Evolutionary conservation across 495 filamentous ascomycete genomes (phyloP), one percentile per base, ranked within the genome.

Genomic region (Aspergillus mulundensis): DNA sequence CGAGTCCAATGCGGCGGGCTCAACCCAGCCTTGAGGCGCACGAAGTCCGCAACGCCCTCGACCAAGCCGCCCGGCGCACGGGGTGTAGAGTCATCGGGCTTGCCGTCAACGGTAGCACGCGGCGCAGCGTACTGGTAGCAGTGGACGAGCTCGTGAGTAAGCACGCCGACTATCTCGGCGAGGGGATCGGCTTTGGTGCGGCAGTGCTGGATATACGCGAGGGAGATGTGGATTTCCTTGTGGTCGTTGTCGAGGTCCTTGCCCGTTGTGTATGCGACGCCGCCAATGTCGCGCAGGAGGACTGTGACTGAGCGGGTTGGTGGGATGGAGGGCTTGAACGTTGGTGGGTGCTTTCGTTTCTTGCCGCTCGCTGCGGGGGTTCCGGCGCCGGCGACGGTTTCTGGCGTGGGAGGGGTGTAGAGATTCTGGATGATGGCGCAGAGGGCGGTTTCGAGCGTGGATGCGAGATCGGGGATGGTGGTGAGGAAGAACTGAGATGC

Each of bases 11-110:
- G 91, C 40, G 90, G 88, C 18, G 94, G 90, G 38, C 73, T 79
- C 40, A 95, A 69, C 1, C 83, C 82, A 50, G 85, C 83, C 56
- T 81, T 84, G 47, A 98, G 70, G 7, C 94, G 79, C 8, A 98
- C 92, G 80, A 90, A 98, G 66, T 98, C 94, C 15, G 94, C 93
- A 53, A 98, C 84, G 0, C 94, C 94, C 66, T 98, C 94, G 52
- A 95, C 86, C 57, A 98, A 61, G 0, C 94, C 94, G 14, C 85
- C 85, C 0, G 93, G 93, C 0, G 74, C 70, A 14, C 39, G 59
- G 4, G 65, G 66, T 7, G 65, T 20, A 5, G 47, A 50, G 12
- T 50, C 43, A 3, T 20, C 52, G 15, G 79, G 81, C 4, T 74
- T 77, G 0, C 40, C 34, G 14, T 51, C 80, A 2, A 38, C 2